phyloP scores from a whole-genome alignment of 805 yeast genomes.

The Sugiyamaella boreocaroliniensis region DNA sequence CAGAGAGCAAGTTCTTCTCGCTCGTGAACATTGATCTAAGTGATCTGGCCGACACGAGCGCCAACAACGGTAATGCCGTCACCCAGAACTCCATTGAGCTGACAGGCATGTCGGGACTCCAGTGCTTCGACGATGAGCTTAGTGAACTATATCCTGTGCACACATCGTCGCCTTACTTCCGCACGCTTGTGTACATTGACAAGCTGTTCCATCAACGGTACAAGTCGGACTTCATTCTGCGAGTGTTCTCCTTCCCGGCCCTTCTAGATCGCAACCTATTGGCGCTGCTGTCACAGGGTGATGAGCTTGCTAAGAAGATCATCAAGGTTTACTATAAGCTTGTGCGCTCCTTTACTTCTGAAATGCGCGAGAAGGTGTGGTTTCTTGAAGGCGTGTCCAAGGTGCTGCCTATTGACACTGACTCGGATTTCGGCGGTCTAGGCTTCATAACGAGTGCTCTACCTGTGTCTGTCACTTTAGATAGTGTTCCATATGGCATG shows the following conservation, averaged over 20 bases:
- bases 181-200: constrained; percentile 81
- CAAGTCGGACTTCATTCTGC: constrained; percentile 75
- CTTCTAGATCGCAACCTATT: constrained; percentile 74
- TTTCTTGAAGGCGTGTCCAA: constrained; percentile 81
- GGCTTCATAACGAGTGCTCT: constrained; percentile 22
- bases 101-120: constrained; percentile 25
- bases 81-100: constrained; percentile 7
- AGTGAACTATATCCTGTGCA: constrained; percentile 83
- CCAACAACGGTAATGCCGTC: background rate
- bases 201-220: constrained; percentile 70
- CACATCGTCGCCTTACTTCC: constrained; percentile 73
- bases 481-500: background rate
- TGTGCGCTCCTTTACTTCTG: constrained; percentile 72
- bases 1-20: constrained; percentile 56
- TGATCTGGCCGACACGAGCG: constrained; percentile 57
- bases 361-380: constrained; percentile 88
- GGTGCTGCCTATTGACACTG: constrained; percentile 87
- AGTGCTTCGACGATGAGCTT: constrained; percentile 79
- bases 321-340: constrained; percentile 83
- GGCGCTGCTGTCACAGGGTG: constrained; percentile 74
- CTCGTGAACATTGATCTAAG: constrained; percentile 82
- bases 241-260: constrained; percentile 92
- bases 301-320: constrained; percentile 79
- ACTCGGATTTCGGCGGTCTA: constrained; percentile 30
- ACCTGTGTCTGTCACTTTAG: constrained; percentile 13